Base-by-base conservation (phyloP, 176 grass and related monocot genomes). In the Bromus sterilis region DNA sequence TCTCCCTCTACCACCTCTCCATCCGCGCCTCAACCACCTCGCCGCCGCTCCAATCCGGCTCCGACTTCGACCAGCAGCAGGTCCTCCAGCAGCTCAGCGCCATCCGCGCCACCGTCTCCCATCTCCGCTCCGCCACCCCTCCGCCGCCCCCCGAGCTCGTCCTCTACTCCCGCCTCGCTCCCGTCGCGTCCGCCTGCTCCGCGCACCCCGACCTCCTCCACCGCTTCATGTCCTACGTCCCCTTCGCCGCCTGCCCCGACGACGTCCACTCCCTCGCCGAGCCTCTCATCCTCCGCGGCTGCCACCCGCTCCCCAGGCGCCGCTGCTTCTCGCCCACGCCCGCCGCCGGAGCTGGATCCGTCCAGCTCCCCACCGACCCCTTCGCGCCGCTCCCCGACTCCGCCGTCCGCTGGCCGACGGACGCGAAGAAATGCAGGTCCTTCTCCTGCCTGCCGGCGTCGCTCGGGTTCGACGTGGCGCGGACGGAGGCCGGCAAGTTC, bases 1-100 rank as follows among this genome's bases (percentile, higher is more conserved):
- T 97, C 67, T 94, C 94, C 71, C 83, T 97, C 34, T 97, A 97
- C 94, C 89, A 94, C 83, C 94, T 97, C 83, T 94, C 92, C 86
- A 86, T 77, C 87, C 82, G 80, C 48, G 35, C 80, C 39, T 66
- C 80, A 39, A 51, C 80, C 28, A 68, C 42, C 69, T 28, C 43
- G 51, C 56, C 79, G 83, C 44, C 56, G 36, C 73, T 66, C 86
- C 66, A 48, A 44, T 48, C 69, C 69, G 32, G 51, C 51, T 37
- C 61, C 46, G 41, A 30, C 65, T 35, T 21, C 56, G 55, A 66
- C 7, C 69, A 74, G 36, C 76, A 56, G 57, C 80, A 72, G 71
- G 76, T 84, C 88, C 80, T 96, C 85, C 91, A 76, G 11, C 94
- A 97, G 80, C 94, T 97, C 39, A 75, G 84, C 77, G 87, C 89